Percentiles rank a stretch among this genome's conserved stretches.
Conservation (phyloP, 805 yeast genomes). For the Wickerhamomyces strasburgensis region DNA sequence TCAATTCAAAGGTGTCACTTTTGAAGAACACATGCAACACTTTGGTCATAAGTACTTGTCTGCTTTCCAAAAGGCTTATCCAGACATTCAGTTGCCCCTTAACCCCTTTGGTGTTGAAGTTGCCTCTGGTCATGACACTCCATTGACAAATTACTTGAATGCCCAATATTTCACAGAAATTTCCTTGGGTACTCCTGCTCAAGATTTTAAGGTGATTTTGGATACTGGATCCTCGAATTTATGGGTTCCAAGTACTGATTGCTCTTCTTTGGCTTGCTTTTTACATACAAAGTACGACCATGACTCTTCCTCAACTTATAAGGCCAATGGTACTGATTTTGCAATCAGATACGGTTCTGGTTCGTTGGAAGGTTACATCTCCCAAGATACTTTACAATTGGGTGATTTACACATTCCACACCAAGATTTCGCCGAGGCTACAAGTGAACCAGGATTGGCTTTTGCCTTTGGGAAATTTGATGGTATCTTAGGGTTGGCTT, state of each 20-base stretch:
- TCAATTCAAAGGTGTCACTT: conserved; percentile 45
- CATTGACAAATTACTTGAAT: conserved; percentile 87
- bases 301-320: conserved; percentile 73
- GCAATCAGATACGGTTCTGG: conserved; percentile 92
- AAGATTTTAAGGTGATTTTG: conserved; percentile 85
- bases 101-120: neutral
- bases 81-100: conserved; percentile 31
- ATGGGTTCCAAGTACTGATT: conserved; percentile 91
- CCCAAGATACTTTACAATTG: conserved; percentile 74
- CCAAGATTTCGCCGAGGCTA: conserved; percentile 96
- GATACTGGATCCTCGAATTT: conserved; percentile 96
- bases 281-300: conserved; percentile 90
- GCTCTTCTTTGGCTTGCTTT: conserved; percentile 93
- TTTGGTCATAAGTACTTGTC: conserved; percentile 59
- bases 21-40: conserved; percentile 48
- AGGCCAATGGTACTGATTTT: conserved; percentile 81
- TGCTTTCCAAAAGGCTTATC: conserved; percentile 41
- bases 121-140: conserved; percentile 61
- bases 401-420: conserved; percentile 82
- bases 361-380: conserved; percentile 84
- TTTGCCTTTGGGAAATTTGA: conserved; percentile 99
- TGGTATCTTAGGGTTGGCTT: conserved; percentile 94
- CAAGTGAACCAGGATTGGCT: conserved; percentile 94
- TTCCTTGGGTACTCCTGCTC: conserved; percentile 88
- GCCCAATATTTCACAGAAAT: conserved; percentile 96